These are phyloP conservation scores for Ceratocystis ficicola DNA, from an alignment of 2,329 filamentous ascomycete genomes.

Conservation along the genomic window DNA sequence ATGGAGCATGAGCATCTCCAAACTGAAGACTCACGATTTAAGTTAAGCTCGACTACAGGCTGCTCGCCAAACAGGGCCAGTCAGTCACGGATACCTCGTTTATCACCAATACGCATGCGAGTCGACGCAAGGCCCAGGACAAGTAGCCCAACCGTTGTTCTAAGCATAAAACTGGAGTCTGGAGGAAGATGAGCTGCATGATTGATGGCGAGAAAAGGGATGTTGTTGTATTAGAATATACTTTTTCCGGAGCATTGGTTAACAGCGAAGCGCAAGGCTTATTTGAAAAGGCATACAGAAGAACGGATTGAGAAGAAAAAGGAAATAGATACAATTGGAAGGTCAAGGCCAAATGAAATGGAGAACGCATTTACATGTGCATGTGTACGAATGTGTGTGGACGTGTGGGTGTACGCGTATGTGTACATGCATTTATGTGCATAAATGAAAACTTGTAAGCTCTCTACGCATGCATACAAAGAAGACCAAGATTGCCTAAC, in stretches of 20 bases:
- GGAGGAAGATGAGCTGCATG: not conserved
- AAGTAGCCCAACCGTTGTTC: not conserved
- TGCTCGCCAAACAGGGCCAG: not conserved
- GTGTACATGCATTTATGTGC: not conserved
- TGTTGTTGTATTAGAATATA: not conserved
- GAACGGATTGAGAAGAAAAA: not conserved
- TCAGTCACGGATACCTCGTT: conserved; percentile 11
- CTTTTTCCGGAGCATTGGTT: not conserved
- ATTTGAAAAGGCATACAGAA: not conserved
- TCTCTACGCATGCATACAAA: too few relatives aligned
- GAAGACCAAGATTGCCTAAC: too few relatives aligned
- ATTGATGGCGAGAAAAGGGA: not conserved
- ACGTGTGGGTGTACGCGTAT: not conserved
- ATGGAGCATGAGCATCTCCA: not conserved
- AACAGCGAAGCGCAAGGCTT: conserved; percentile 3
- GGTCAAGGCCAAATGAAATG: too few relatives aligned
- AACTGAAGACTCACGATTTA: not conserved
- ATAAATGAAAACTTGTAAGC: not conserved
- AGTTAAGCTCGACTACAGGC: not conserved
- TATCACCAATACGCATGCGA: not conserved
- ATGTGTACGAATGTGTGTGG: too few relatives aligned
- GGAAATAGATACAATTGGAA: too few relatives aligned
- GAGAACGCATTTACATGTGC: too few relatives aligned
- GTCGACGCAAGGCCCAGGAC: not conserved
- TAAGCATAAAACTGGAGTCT: not conserved